phyloP scores from a whole-genome alignment of 208 protist genomes.

The Leishmania martiniquensis region DNA sequence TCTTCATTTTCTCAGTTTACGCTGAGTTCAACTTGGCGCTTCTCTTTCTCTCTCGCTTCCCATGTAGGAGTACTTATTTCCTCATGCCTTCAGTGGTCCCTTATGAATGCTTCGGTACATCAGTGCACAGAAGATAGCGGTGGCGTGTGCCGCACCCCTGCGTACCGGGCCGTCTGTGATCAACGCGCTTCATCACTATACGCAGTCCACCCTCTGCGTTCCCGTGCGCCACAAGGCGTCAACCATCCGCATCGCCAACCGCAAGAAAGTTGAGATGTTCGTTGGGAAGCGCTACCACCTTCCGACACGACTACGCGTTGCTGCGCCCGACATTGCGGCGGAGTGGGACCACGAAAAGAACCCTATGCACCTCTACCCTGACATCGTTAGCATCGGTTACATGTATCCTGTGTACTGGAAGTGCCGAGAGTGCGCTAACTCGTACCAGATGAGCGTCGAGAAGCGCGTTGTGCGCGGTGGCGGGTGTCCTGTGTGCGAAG shows the following conservation, averaged over 20 bases:
- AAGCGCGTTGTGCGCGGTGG: slow-evolving; percentile 89
- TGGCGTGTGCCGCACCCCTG: background rate
- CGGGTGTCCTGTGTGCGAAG: slow-evolving; percentile 67
- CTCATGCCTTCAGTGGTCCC: background rate
- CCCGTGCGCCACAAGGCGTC: slow-evolving; percentile 37
- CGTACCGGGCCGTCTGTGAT: background rate
- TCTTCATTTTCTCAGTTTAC: background rate
- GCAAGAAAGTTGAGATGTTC: slow-evolving; percentile 87
- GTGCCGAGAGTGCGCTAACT: slow-evolving; percentile 55
- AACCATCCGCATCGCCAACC: slow-evolving; percentile 75
- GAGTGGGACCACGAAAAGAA: slow-evolving; percentile 91
- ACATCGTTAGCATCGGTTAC: slow-evolving; percentile 84
- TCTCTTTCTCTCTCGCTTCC: background rate
- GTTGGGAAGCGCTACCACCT: slow-evolving; percentile 82
- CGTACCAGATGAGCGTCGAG: slow-evolving; percentile 86
- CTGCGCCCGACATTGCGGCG: slow-evolving; percentile 84
- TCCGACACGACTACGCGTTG: slow-evolving; percentile 80
- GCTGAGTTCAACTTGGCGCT: background rate
- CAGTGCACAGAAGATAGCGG: background rate
- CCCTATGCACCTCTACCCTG: slow-evolving; percentile 81
- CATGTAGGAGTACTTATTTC: background rate
- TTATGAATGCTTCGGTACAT: slow-evolving; percentile 17
- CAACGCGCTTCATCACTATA: background rate
- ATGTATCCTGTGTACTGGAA: slow-evolving; percentile 81
- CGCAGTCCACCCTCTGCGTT: background rate